Percentiles rank a stretch among this genome's conserved stretches.
Conservation (phyloP, 2,329 filamentous ascomycete species). For the Pseudogymnoascus sp. region DNA sequence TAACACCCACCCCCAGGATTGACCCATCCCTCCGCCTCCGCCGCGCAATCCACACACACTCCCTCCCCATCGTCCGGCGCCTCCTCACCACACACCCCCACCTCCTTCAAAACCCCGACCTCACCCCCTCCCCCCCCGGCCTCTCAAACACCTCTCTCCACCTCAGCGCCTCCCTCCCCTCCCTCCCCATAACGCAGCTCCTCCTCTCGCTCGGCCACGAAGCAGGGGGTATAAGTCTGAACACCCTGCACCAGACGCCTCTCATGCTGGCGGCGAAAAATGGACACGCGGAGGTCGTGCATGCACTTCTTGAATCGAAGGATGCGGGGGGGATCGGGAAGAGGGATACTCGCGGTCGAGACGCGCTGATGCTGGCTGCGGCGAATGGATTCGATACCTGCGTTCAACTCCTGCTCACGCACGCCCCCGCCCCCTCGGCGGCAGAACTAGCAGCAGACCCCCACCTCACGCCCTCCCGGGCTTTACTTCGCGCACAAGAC, state of each 20-base stretch:
- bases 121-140: conserved; percentile 42
- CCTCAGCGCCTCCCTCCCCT: conserved; percentile 66
- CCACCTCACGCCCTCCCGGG: background rate
- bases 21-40: conserved; percentile 68
- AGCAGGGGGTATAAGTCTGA: conserved; percentile 57
- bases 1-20: conserved; percentile 46
- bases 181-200: conserved; percentile 57
- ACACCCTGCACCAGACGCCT: conserved; percentile 71
- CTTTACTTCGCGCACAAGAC: conserved; percentile 46
- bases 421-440: conserved; percentile 36
- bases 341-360: conserved; percentile 58
- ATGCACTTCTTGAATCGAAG: conserved; percentile 51
- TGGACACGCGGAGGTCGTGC: conserved; percentile 65
- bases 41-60: conserved; percentile 69
- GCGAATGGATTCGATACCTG: conserved; percentile 53
- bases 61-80: conserved; percentile 59
- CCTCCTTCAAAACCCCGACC: conserved; percentile 72
- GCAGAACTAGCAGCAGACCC: conserved; percentile 24
- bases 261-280: conserved; percentile 66
- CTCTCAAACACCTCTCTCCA: conserved; percentile 80
- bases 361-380: conserved; percentile 62
- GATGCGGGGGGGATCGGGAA: conserved; percentile 46
- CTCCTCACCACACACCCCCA: conserved; percentile 65
- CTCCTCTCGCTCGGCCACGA: conserved; percentile 72
- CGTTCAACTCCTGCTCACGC: conserved; percentile 56